Base-by-base conservation (phyloP, 2,329 filamentous ascomycete species). In the Rhytidhysteron rufulum region DNA sequence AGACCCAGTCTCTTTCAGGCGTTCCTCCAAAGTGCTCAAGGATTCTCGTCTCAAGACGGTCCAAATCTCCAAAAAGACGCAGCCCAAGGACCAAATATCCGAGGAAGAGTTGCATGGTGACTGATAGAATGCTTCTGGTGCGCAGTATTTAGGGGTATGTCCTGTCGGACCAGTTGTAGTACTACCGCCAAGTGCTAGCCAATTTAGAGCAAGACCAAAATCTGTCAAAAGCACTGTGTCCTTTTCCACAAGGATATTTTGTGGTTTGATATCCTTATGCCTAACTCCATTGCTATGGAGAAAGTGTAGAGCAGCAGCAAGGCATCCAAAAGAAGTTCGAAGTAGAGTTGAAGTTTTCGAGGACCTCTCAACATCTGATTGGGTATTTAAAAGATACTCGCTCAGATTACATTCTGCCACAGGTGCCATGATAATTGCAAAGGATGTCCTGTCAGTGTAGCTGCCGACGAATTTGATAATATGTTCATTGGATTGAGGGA, bases 391-490 rank as follows among this genome's bases (percentile, higher is more conserved):
- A 8, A 34, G 20, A 29, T 41, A 55, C 2, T 20, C 24, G 0
- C 37, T 32, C 10, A 55, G 45, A 20, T 53, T 41, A 2, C 18
- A 45, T 3, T 55, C 46, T 1, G 51, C 51, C 11, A 53, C 38
- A 5, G 45, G 45, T 13, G 39, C 39, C 53, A 63, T 63, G 27
- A 65, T 42, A 2, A 65, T 22, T 4, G 58, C 57, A 19, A 62
- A 44, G 32, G 48, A 50, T 2, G 40, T 40, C 4, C 36, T 38
- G 34, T 63, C 57, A 5, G 57, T 60, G 34, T 58, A 63, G 34
- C 51, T 57, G 11, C 58, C 55, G 21, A 63, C 43, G 19, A 55
- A 54, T 25, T 49, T 32, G 13, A 60, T 51, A 3, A 60, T 43
- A 29, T 64, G 59, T 3, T 29, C 36, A n/a, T n/a, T n/a, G n/a